Base-by-base conservation (phyloP, 805 yeast species). In the Kregervanrija fluxuum region DNA sequence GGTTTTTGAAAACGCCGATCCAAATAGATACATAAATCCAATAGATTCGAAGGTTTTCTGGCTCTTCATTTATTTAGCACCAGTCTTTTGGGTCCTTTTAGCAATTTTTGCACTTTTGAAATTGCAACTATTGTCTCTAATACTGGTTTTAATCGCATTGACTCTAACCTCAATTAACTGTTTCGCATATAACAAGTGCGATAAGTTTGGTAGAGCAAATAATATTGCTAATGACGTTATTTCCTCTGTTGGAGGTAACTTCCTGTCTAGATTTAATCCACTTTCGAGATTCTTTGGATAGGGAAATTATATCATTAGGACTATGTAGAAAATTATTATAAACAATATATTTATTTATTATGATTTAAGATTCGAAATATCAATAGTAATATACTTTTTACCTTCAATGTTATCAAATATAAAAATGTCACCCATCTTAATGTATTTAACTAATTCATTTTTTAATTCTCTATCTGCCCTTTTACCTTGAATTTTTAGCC, bases 11-110 rank as follows among this genome's bases (percentile, higher is more conserved):
- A 79, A 88, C 2, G 90, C 93, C 4, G 86, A 85, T 56, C 84
- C 85, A 8, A 65, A 68, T 37, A 67, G 84, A 47, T 70, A 72
- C 52, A 85, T 91, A 56, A 91, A 91, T 58, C 96, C 96, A 30
- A 85, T 93, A 40, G 98, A 91, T 60, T 83, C 95, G 9, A 85
- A 82, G 57, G 76, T 86, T 46, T 91, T 91, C 57, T 91, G 98
- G 98, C 52, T 78, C 38, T 70, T 89, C 36, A 57, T 87, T 34
- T 91, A 93, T 57, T 66, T 72, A 1, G 75, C 87, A 8, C 97
- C 98, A 0, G 74, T 73, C 0, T 66, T 77, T 2, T 91, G 98
- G 98, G 59, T 68, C 5, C 68, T 79, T 1, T 69, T 91, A 49
- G 96, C 84, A 0, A 45, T 91, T 1, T 60, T 91, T 54, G 95